Conservation (phyloP, 192 early-diverging fungal species). For the Podila epicladia region DNA sequence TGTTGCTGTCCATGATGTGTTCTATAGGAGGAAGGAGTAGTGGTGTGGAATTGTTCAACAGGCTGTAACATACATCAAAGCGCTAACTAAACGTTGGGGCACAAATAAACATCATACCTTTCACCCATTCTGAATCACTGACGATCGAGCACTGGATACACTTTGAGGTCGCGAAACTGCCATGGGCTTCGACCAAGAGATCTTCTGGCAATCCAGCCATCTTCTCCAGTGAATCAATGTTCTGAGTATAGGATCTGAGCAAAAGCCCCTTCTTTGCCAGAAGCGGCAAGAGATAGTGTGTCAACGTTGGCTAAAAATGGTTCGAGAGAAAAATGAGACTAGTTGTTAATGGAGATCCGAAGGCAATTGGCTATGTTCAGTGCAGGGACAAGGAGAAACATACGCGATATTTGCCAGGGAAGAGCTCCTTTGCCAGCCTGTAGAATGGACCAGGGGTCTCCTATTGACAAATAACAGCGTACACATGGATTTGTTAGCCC, state of each 20-base stretch:
- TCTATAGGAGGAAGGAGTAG: conserved; percentile 39
- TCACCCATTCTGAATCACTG: conserved; percentile 54
- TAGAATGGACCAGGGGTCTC: conserved; percentile 89
- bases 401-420: conserved; percentile 76
- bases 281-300: conserved; percentile 89
- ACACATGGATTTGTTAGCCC: background rate
- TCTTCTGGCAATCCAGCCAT: conserved; percentile 77
- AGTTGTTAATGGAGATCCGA: background rate
- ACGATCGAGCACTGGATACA: conserved; percentile 73
- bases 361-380: background rate
- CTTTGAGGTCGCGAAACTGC: conserved; percentile 84
- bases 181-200: conserved; percentile 92
- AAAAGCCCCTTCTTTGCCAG: conserved; percentile 77
- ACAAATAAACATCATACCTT: conserved; percentile 14
- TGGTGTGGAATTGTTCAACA: background rate
- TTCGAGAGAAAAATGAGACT: no score
- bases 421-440: conserved; percentile 89
- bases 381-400: background rate
- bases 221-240: conserved; percentile 96
- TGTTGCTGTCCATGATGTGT: conserved; percentile 60
- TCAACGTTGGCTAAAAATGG: conserved; percentile 72
- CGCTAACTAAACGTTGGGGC: background rate
- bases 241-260: conserved; percentile 93
- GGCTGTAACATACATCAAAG: background rate
- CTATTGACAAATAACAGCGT: conserved; percentile 16